Conservation (phyloP, 345 rosid genomes). For the Corymbia maculata region DNA sequence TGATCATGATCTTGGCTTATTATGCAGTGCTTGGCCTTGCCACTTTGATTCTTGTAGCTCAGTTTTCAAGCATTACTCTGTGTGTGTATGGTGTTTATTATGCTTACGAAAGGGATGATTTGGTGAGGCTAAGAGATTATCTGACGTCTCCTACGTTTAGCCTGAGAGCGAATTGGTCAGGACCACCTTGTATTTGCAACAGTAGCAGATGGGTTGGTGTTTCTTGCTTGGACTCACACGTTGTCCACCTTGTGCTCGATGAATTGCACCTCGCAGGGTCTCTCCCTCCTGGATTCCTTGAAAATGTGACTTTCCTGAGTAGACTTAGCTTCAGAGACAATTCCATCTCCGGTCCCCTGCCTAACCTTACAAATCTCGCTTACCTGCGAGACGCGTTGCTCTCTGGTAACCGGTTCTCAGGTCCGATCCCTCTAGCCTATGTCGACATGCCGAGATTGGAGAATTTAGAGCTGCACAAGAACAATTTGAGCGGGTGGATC, state of each 20-base stretch:
- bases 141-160: constrained; percentile 6
- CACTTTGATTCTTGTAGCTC: not conserved
- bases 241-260: constrained; percentile 30
- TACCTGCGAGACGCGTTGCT: constrained; percentile 17
- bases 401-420: constrained; percentile 30
- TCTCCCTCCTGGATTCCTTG: constrained; percentile 25
- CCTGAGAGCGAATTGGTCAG: constrained; percentile 35
- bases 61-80: not conserved
- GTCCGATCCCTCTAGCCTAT: constrained; percentile 24
- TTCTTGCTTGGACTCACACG: constrained; percentile 28
- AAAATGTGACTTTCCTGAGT: constrained; percentile 25
- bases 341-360: constrained; percentile 26
- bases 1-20: constrained; percentile 4
- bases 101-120: constrained; percentile 21
- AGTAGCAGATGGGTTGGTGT: constrained; percentile 37
- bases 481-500: constrained; percentile 23
- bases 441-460: constrained; percentile 13
- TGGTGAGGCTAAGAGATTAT: constrained; percentile 33
- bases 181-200: constrained; percentile 32
- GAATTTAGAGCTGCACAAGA: constrained; percentile 31
- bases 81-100: not conserved
- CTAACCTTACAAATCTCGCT: constrained; percentile 18
- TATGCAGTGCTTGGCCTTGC: not conserved
- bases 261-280: constrained; percentile 30
- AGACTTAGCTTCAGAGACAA: constrained; percentile 34